Evolutionary conservation across 805 yeast genomes (phyloP), one percentile per base, ranked within the genome.

Genomic region (Komagataella phaffii): DNA sequence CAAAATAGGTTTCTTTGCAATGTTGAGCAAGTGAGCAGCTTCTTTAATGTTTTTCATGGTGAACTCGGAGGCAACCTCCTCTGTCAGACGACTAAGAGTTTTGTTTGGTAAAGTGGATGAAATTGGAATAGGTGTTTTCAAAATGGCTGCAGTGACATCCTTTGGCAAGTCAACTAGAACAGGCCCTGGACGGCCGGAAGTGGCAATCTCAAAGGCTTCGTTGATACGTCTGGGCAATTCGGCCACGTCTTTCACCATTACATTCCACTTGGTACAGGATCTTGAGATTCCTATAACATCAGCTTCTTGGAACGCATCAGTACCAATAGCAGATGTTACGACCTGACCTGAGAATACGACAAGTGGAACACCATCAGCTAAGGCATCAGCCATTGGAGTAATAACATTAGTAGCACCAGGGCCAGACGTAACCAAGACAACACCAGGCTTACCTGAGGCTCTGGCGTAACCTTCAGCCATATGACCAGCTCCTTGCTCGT

Each of bases 401-500:
- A 93, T 83, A 54, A 93, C 96, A 64, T 93, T 93, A 52, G 99
- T 93, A 49, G 98, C 99, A 64, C 98, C 99, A 30, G 99, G 99
- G 50, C 99, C 99, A 1, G 96, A 88, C n/a, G 99, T 93, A 50
- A 93, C 99, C 61, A 93, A 74, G 49, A 93, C 98, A 57, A 93
- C 95, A 72, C 99, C 99, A 12, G 97, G 95, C 69, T 88, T 93
- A 54, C 98, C 99, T 48, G 75, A 69, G 45, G 96, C 99, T 59
- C 95, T 78, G 52, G 99, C 97, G 60, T 93, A 93, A 54, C 99
- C 99, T 72, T 93, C 97, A 52, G 99, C 99, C 98, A 93, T 93
- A 70, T 93, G 99, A 51, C 99, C 99, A 17, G 98, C 99, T 66
- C 99, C 99, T 71, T 93, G 99, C 70, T 93, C 99, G 68, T 93